Base-by-base conservation (phyloP, 345 rosid genomes). In the Luvunga scandens region DNA sequence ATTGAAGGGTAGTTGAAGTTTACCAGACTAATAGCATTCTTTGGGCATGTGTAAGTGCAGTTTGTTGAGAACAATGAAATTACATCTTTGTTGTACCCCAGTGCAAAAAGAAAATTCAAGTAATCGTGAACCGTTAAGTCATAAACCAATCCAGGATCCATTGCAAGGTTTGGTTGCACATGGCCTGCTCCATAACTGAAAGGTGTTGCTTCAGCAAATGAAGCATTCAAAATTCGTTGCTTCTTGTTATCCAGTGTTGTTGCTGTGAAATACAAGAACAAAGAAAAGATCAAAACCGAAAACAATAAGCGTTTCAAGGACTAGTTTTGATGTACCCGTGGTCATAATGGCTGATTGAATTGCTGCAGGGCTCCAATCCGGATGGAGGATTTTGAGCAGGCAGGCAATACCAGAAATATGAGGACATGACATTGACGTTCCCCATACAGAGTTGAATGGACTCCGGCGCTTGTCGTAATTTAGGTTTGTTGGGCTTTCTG, bases 1-100 rank as follows among this genome's bases (percentile, higher is more conserved):
- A 96, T 90, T 8, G 99, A 89, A 75, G 98, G 99, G 83, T 96
- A 89, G 86, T 96, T 96, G 84, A 96, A 91, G 83, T 73, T 36
- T 48, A 75, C 66, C 63, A 89, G 87, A 59, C 73, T 84, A 1
- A 57, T 10, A 42, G 48, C 66, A 79, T 76, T 79, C 73, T 80
- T 77, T 1, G 97, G 81, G 81, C 97, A 92, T 5, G 75, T 72
- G 60, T 85, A 85, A 27, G 82, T 75, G 9, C 1, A 2, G 48
- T 77, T 72, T 0, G 75, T 82, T 3, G 87, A 76, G 78, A 92
- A 85, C 1, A 34, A 1, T 3, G 85, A 73, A 48, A 96, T 76
- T 82, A 78, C 84, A 5, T 87, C 77, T 72, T 88, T 68, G 27
- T 88, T 89, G 90, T 91, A 92, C 1, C 95, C 91, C 27, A 83